Evolutionary conservation across 2,329 filamentous ascomycete species (phyloP), one percentile per base, ranked within the genome.

Genomic region (Aureobasidium melanogenum): DNA sequence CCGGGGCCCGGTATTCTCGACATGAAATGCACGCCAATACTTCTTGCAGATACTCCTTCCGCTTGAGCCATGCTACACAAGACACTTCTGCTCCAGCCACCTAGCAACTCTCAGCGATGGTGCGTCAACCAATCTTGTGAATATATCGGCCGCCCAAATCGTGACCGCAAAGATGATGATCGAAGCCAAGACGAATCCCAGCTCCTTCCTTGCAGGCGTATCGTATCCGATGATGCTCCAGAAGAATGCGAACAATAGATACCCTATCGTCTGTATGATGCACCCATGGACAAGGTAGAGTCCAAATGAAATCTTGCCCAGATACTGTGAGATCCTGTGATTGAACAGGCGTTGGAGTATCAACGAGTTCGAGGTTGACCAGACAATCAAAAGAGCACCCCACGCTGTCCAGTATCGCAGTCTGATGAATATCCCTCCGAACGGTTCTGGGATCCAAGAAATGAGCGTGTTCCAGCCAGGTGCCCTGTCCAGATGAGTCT

Each of bases 231-330:
- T 82, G 46, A 79, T 43, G 14, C 69, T 68, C 69, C 77, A 83
- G 0, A 76, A 75, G 36, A 74, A 75, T 67, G 83, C 76, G 61
- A 79, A 76, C 1, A 89, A 39, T 34, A 76, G 73, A 65, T 82
- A 84, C 12, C 82, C 82, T 22, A 80, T 66, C 2, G 77, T 77
- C 65, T 83, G 81, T 67, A 81, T 76, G 3, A 80, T 76, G 3
- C 81, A 79, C 0, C 82, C 81, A 68, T 86, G 84, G 73, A 85
- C 80, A 14, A 86, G 76, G 69, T 86, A 86, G 28, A 86, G 68
- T 51, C 82, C 79, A 67, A 83, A 86, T 57, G 81, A 84, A 65
- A 86, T 80, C 68, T 79, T 79, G 63, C 84, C 84, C 8, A 86
- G 73, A 69, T 85, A 86, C 67, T 84, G 82, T 4, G 83, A 73